Base-by-base conservation (phyloP, 2,329 filamentous ascomycete species). In the Microsporum ferrugineum region DNA sequence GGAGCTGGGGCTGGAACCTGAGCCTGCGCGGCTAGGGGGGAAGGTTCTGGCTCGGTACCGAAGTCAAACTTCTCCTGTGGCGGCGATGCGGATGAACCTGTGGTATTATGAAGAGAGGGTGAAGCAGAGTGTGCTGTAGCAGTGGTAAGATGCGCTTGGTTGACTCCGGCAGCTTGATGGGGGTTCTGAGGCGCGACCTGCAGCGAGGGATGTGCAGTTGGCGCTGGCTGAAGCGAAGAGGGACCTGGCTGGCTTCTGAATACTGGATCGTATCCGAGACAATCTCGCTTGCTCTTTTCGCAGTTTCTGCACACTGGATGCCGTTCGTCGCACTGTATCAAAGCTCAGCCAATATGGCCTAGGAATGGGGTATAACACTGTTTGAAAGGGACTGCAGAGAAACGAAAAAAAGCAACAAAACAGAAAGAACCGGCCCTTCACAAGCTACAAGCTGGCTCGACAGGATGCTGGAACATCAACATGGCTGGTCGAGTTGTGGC, bases 241-340 rank as follows among this genome's bases (percentile, higher is more conserved):
- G 87, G 87, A 59, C 85, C 84, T 53, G 82, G 77, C 68, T 87
- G 84, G 90, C 77, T 90, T 86, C 73, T 84, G 77, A 86, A 86
- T 65, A 86, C 83, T 39, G 84, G 84, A 69, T 87, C 84, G 80
- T 86, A 87, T 63, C 84, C 84, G 64, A 85, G 72, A 69, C 84
- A 87, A 71, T 85, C 82, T 68, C 84, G 82, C 71, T 86, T 86
- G 73, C 82, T 85, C 71, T 87, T 87, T 66, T 82, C 79, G 69
- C 84, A 87, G 71, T 87, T 87, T 68, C 83, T 77, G 80, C 94
- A 99, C 63, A 87, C 86, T 27, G 94, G 94, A 75, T 96, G 91
- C 63, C 85, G 86, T 80, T 99, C 94, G 83, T 97, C 94, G 78
- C 94, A 99, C 94, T 96, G 73, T 67, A 34, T 55, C 31, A 7